Percentiles rank a stretch among this genome's conserved stretches.
Conservation (phyloP, 805 yeast genomes). For the Hanseniaspora meyeri region DNA sequence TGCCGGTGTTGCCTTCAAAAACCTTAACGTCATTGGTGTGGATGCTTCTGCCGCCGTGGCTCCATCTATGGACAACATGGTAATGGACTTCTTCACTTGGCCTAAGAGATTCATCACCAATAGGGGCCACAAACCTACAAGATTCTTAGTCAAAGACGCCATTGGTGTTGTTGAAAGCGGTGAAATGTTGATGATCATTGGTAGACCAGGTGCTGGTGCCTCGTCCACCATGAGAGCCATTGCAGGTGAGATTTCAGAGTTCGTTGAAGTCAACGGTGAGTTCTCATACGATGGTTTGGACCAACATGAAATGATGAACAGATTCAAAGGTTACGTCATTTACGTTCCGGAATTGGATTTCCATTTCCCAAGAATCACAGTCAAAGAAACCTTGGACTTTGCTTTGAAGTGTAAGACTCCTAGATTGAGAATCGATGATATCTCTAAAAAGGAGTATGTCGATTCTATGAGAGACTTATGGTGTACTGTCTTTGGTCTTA, state of each 20-base stretch:
- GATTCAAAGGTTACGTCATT: constrained; percentile 37
- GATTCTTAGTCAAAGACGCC: constrained; percentile 32
- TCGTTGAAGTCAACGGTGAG: constrained; percentile 30
- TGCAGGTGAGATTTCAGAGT: constrained; percentile 35
- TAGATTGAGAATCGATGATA: constrained; percentile 32
- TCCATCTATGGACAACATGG: constrained; percentile 35
- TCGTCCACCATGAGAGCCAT: constrained; percentile 40
- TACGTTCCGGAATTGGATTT: constrained; percentile 42
- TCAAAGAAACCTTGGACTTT: constrained; percentile 39
- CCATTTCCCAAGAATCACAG: constrained; percentile 42
- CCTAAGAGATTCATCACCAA: constrained; percentile 25
- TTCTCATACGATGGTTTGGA: constrained; percentile 39
- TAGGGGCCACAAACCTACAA: constrained; percentile 26
- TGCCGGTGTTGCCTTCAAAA: constrained; percentile 40
- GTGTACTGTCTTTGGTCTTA: constrained; percentile 41
- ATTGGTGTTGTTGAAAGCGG: constrained; percentile 38
- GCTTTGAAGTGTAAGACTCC: constrained; percentile 42
- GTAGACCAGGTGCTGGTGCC: constrained; percentile 56
- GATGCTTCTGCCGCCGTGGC: constrained; percentile 45
- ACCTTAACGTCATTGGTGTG: constrained; percentile 35
- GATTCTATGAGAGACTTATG: constrained; percentile 30
- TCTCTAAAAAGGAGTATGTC: constrained; percentile 32
- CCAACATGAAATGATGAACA: constrained; percentile 36
- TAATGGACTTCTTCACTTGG: constrained; percentile 26
- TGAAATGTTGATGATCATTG: constrained; percentile 41